Base-by-base conservation (phyloP, 371 early-diverging fungal genomes). In the Lichtheimia ornata region DNA sequence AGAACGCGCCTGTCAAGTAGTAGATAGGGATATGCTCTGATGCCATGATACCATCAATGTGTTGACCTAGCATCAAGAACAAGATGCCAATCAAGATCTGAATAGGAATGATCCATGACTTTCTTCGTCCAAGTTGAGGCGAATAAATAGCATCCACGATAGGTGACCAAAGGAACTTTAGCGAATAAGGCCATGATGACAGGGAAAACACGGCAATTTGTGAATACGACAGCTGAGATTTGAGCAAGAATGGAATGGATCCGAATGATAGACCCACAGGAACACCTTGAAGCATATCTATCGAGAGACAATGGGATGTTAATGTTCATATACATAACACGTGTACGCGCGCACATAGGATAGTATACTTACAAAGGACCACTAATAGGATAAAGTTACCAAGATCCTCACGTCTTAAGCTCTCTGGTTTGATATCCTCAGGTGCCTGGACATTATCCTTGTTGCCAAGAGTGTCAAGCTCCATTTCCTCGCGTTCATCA, bases 101-200 rank as follows among this genome's bases (percentile, higher is more conserved):
- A 55, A 97, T 96, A 11, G 99, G 99, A n/a, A 97, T 87, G 56
- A 98, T 97, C 99, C 99, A 98, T 24, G 94, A 91, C 73, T 97
- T 98, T 57, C 99, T 77, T 12, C 98, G 83, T 5, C 98, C 98
- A 47, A 98, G 63, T 22, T 70, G 74, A 55, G 88, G 86, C 53
- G 85, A 83, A 61, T 91, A 98, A 28, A 91, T 67, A 2, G 95
- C 89, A 67, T 98, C 98, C 12, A 98, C 97, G 25, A 98, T 91
- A 7, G 97, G 97, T 6, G 97, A 96, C 97, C 97, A 98, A 25
- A 97, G 76, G 15, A 98, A 85, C 77, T 90, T 94, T 53, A 93
- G 82, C 24, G 88, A 88, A 64, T 98, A 98, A 3, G 99, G 99
- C 83, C 97, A 98, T 4, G 90, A 88, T 1, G 96, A 92, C 52